Conservation (phyloP, 1,139 yeast species). For the Lodderomyces pseudojiufengensis region DNA sequence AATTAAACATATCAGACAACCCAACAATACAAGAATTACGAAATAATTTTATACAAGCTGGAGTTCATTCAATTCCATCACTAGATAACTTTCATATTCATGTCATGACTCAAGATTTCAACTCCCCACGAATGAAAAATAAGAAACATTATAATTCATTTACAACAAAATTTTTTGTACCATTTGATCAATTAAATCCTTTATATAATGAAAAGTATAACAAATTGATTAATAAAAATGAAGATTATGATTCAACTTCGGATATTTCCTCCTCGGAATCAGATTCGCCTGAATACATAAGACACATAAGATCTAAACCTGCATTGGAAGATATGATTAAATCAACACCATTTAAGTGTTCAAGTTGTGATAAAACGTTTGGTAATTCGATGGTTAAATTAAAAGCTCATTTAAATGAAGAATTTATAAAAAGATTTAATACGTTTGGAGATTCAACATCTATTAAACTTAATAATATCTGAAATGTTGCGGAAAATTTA, state of each 20-base stretch:
- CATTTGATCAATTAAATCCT: conserved; percentile 32
- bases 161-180: conserved; percentile 60
- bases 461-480: conserved; percentile 1
- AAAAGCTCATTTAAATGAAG: conserved; percentile 47
- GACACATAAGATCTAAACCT: conserved; percentile 10
- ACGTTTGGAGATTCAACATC: conserved; percentile 3
- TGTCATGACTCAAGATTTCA: conserved; percentile 63
- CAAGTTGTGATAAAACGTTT: conserved; percentile 46
- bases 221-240: conserved; percentile 3
- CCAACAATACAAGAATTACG: conserved; percentile 19
- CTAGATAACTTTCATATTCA: conserved; percentile 69
- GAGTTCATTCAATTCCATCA: conserved; percentile 73
- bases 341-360: conserved; percentile 43
- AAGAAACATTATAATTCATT: conserved; percentile 72
- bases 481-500: too few species aligned
- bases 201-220: conserved; percentile 9
- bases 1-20: conserved; percentile 11
- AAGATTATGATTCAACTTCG: conserved; percentile 10
- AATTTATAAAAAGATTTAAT: conserved; percentile 27
- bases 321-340: conserved; percentile 28
- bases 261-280: conserved; percentile 7
- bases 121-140: conserved; percentile 52
- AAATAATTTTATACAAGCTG: conserved; percentile 46
- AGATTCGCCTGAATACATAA: conserved; percentile 6
- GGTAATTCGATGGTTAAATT: conserved; percentile 44